Percentiles rank a stretch among this genome's conserved stretches.
phyloP scores from a whole-genome alignment of 1,139 yeast species.

The Sugiyamaella japonica region DNA sequence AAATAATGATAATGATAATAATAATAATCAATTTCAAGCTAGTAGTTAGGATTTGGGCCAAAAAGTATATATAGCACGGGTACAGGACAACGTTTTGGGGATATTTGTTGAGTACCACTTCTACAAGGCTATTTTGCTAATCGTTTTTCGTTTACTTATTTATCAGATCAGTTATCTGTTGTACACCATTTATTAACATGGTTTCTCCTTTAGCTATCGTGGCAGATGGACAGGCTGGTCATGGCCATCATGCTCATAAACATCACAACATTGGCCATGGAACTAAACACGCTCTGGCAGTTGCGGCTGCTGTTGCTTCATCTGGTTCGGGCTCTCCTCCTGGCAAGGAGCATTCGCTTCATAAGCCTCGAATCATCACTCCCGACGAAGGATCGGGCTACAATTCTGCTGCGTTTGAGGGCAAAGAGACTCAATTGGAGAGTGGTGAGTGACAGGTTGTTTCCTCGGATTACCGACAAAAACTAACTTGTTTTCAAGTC shows the following conservation, averaged over 20 bases:
- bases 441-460: conserved; percentile 39
- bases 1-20: background rate
- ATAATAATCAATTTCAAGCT: background rate
- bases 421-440: conserved; percentile 78
- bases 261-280: conserved; percentile 6
- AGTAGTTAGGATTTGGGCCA: too few relatives aligned
- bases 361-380: conserved; percentile 25
- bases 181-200: background rate
- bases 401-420: conserved; percentile 71
- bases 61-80: too few relatives aligned
- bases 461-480: too few relatives aligned
- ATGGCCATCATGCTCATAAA: conserved; percentile 3
- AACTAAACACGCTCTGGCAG: conserved; percentile 6
- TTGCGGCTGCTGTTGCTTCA: conserved; percentile 4
- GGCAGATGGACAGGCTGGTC: conserved; percentile 5
- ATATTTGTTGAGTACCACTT: too few relatives aligned
- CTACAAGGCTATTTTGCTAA: too few relatives aligned
- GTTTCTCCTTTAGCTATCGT: conserved; percentile 17
- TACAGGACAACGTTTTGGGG: too few relatives aligned
- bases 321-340: background rate
- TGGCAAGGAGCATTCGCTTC: background rate
- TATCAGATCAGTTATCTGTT: background rate
- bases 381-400: conserved; percentile 52
- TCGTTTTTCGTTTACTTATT: too few relatives aligned
- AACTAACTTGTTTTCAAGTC: conserved; percentile 43